Evolutionary conservation across 2,329 filamentous ascomycete species (phyloP).

Genomic region (Aspergillus candidus): DNA sequence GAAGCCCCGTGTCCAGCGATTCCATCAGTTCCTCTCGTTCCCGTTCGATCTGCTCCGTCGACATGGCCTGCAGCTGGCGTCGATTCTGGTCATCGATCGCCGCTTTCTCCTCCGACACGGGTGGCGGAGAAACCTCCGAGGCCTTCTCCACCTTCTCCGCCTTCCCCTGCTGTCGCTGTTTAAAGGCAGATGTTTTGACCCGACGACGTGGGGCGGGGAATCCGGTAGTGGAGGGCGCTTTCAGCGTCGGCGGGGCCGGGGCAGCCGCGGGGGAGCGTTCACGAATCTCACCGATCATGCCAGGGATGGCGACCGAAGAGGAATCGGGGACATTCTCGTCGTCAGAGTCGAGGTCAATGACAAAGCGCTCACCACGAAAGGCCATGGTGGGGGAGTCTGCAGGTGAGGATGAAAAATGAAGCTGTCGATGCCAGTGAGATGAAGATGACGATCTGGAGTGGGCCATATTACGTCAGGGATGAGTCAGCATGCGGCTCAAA

Average conservation of each 20-base stretch:
- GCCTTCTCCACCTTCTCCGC: no score
- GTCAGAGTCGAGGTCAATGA: slow-evolving; percentile 51
- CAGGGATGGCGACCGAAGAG: slow-evolving; percentile 22
- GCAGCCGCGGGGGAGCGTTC: slow-evolving; percentile 59
- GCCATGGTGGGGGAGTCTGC: slow-evolving; percentile 35
- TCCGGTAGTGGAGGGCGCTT: slow-evolving; percentile 60
- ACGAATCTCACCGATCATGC: slow-evolving; percentile 66
- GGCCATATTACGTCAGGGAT: background rate
- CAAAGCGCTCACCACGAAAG: slow-evolving; percentile 56
- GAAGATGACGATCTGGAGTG: slow-evolving; percentile 2
- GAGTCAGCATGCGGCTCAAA: slow-evolving; percentile 34
- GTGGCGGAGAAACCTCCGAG: no score
- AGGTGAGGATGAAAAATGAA: slow-evolving; percentile 1
- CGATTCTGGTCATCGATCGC: slow-evolving; percentile 80
- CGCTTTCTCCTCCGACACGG: slow-evolving; percentile 52
- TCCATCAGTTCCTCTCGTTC: slow-evolving; percentile 74
- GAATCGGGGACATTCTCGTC: slow-evolving; percentile 38
- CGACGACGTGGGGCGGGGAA: slow-evolving; percentile 88
- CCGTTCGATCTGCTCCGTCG: slow-evolving; percentile 69
- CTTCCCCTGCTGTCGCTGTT: slow-evolving; percentile 47
- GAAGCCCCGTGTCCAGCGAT: slow-evolving; percentile 66
- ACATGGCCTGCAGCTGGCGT: slow-evolving; percentile 69
- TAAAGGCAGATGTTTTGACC: slow-evolving; percentile 68
- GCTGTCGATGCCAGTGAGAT: background rate
- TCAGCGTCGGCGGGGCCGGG: slow-evolving; percentile 39